Evolutionary conservation across 2,329 filamentous ascomycete genomes (phyloP).

Genomic region (Claviceps fusiformis): DNA sequence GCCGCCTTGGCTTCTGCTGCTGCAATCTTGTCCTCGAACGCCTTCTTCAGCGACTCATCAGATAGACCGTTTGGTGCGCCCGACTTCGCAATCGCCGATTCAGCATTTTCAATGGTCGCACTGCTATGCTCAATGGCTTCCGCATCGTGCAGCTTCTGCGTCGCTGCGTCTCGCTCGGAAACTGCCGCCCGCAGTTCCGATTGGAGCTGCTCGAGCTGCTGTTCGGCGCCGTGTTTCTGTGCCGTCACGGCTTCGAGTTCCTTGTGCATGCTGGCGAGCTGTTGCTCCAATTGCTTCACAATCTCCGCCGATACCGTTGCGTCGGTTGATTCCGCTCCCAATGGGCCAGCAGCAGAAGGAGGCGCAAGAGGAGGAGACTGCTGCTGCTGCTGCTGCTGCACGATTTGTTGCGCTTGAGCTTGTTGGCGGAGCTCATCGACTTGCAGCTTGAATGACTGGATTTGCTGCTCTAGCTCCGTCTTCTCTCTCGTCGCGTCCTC

Average conservation of each 20-base stretch:
- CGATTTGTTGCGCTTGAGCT: constrained; percentile 11
- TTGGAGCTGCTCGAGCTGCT: constrained; percentile 42
- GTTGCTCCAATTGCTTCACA: constrained; percentile 32
- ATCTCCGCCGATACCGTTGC: constrained; percentile 33
- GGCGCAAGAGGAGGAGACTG: neutral
- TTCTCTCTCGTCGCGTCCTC: constrained; percentile 20
- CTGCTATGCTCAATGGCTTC: constrained; percentile 8
- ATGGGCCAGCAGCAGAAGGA: constrained; percentile 3
- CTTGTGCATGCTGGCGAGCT: constrained; percentile 35
- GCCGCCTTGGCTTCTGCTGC: constrained; percentile 46
- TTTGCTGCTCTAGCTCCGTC: constrained; percentile 27
- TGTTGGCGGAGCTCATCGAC: constrained; percentile 25
- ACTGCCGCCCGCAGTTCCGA: constrained; percentile 48
- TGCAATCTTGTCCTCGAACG: constrained; percentile 48
- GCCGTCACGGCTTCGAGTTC: constrained; percentile 52
- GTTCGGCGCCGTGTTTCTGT: constrained; percentile 56
- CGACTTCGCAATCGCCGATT: neutral
- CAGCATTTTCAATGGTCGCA: neutral
- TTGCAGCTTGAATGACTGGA: constrained; percentile 29
- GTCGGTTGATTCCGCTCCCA: constrained; percentile 12
- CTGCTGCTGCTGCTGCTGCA: neutral
- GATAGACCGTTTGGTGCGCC: constrained; percentile 23
- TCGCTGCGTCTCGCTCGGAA: constrained; percentile 50
- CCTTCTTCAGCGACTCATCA: constrained; percentile 43
- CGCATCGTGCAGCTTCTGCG: constrained; percentile 24